Evolutionary conservation across 2,329 filamentous ascomycete genomes (phyloP).

Genomic region (Colletotrichum camelliae): DNA sequence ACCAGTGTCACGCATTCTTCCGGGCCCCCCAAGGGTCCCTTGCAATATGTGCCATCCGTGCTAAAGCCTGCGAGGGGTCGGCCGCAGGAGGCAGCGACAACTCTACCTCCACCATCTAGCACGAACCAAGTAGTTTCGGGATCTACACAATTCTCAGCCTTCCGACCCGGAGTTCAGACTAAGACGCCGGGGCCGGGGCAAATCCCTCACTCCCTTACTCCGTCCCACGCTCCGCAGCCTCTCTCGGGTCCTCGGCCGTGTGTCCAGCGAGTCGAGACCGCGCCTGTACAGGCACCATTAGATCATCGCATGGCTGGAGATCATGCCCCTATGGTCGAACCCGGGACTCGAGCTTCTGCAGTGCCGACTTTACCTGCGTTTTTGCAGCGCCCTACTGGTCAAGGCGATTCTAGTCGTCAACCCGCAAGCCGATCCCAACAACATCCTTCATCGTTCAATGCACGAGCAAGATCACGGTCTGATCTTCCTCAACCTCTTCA

Average conservation of each 20-base stretch:
- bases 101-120: neutral
- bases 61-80: conserved; percentile 33
- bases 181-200: neutral
- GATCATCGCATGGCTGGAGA: neutral
- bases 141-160: neutral
- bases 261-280: conserved; percentile 5
- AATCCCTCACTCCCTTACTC: neutral
- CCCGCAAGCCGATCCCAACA: neutral
- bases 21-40: neutral
- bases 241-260: neutral
- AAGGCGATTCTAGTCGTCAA: neutral
- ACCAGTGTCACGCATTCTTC: neutral
- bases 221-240: neutral
- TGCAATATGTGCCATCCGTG: conserved; percentile 30
- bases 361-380: neutral
- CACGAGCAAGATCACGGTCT: neutral
- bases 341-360: neutral
- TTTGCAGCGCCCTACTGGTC: neutral
- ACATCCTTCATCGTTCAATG: neutral
- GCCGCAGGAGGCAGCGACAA: neutral
- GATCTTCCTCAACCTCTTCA: neutral
- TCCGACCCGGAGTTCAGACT: neutral
- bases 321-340: neutral
- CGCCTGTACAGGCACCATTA: neutral
- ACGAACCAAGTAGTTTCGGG: neutral